Evolutionary conservation across 176 grass and related monocot species (phyloP), one percentile per base, ranked within the genome.

Genomic region (Tillandsia leiboldiana): DNA sequence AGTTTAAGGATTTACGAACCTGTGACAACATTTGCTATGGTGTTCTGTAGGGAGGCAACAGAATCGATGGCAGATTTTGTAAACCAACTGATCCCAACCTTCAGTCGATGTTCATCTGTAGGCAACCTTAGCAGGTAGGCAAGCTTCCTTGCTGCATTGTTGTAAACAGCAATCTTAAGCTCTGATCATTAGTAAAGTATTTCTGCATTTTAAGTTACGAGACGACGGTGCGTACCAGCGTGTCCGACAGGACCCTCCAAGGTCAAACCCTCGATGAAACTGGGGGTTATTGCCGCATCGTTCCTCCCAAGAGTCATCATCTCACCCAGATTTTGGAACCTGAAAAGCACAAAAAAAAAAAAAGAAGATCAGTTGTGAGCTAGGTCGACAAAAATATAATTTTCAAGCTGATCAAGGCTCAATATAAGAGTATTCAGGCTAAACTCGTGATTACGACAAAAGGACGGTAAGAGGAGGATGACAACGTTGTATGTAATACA

Each of bases 261-360:
- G 50, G 94, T 99, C 48, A 99, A 77, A 10, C 89, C 89, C n/a
- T 90, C 94, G 4, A 93, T 86, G 66, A 99, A 93, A 75, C 78
- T 90, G 15, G 94, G 87, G 23, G 94, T 83, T 78, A 99, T 74
- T 9, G 80, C 89, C 11, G 79, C 89, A 22, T 99, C 94, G 56
- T 79, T 93, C 82, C 65, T 82, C 48, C 94, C 94, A 11, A 93
- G 90, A 1, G 90, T 89, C 94, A 99, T 99, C 89, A 99, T 99
- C 84, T 99, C 94, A 65, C 89, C 89, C 7, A 99, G 89, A 72
- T 99, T 99, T 54, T 99, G 94, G 18, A 93, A 99, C 82, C 94
- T 99, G 49, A 22, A 61, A 88, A 52, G 49, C 12, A 47, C 20
- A 20, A 20, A 20, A 53, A 66, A 51, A n/a, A 12, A 11, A 42